Base-by-base conservation (phyloP, 441 rosid genomes). In the Populus tomentosa region DNA sequence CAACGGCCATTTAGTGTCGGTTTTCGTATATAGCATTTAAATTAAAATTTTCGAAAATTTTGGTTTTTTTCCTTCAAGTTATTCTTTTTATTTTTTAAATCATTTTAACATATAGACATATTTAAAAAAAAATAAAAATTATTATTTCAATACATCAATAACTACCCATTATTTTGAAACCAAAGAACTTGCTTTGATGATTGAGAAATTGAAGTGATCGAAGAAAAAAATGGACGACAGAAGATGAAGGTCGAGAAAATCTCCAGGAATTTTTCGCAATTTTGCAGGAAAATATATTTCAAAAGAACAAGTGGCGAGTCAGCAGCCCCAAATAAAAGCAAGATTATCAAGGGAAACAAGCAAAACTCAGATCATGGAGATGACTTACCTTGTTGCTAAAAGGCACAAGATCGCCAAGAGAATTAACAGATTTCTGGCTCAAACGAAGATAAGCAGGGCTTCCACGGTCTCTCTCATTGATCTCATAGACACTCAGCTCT, bases 341-440 rank as follows among this genome's bases (percentile, higher is more conserved):
- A 42, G 18, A 74, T 68, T 69, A 50, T 73, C 33, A 6, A 18
- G 23, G 40, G 59, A n/a, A 5, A n/a, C n/a, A n/a, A n/a, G n/a
- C n/a, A n/a, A n/a, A n/a, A 24, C 30, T 6, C 13, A 59, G 62
- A 14, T 18, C 23, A 23, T 18, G 70, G 24, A 16, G 24, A 80
- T 18, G 61, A 62, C 83, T 73, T 62, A 90, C 93, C 62, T 94
- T 94, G 88, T 94, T 92, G 74, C 90, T 92, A 76, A 94, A 90
- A 42, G 98, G 97, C 40, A 94, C 90, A 20, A 94, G 95, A 85
- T 94, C 97, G 3, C 98, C 97, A 10, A 92, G 89, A 36, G 92
- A 84, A 65, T 88, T 90, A 38, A 86, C 88, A 28, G 90, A 21
- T 26, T 86, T 93, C 84, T 90, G 89, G 67, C 94, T 88, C 72